These are phyloP conservation scores for Nicotiana tomentosiformis DNA, from an alignment of 257 asterid species.

Conservation along the genomic window DNA sequence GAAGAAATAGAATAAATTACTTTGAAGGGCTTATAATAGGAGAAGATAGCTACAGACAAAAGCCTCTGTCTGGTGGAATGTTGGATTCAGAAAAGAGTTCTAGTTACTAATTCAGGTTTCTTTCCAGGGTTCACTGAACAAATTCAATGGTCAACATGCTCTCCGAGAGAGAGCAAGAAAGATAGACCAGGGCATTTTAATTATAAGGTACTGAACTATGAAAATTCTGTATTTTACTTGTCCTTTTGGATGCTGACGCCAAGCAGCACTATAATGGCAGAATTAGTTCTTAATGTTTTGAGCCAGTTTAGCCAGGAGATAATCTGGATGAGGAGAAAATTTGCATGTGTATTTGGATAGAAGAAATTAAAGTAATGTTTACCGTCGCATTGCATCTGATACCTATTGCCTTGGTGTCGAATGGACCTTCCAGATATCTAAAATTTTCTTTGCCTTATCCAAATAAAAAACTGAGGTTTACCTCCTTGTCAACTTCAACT, in stretches of 20 bases:
- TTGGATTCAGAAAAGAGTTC: neutral
- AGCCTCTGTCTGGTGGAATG: neutral
- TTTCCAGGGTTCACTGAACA: slow-evolving; percentile 85
- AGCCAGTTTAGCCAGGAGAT: neutral
- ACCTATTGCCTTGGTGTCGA: neutral
- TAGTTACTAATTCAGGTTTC: slow-evolving; percentile 4
- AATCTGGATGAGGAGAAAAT: neutral
- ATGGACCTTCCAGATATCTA: neutral
- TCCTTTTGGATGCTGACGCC: neutral
- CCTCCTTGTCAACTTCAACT: neutral
- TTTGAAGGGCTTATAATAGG: too few relatives aligned
- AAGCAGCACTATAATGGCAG: neutral
- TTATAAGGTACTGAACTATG: slow-evolving; percentile 59
- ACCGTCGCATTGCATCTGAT: neutral
- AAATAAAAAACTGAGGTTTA: neutral
- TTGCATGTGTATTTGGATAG: neutral
- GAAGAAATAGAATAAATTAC: too few relatives aligned
- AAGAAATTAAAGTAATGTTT: neutral
- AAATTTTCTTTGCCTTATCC: neutral
- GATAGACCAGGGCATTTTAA: slow-evolving; percentile 91
- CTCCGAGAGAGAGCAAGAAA: slow-evolving; percentile 92
- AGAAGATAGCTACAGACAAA: too few relatives aligned
- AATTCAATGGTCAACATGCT: slow-evolving; percentile 94
- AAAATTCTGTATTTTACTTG: neutral
- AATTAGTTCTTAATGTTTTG: neutral